Evolutionary conservation across 2,329 filamentous ascomycete genomes (phyloP).

Genomic region (Alternaria dauci): DNA sequence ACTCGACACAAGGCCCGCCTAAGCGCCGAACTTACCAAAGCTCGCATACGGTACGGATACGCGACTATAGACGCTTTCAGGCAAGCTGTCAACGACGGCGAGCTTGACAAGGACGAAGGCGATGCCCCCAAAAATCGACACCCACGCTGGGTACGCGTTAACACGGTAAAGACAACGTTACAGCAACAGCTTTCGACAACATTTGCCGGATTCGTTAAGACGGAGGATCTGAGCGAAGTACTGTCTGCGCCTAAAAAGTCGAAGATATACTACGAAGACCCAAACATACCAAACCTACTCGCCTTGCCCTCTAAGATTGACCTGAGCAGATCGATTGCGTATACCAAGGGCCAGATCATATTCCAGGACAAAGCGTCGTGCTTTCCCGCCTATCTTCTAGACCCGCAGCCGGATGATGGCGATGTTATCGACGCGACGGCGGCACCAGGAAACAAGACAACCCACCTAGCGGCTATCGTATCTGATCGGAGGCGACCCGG

Average conservation of each 20-base stretch:
- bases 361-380: conserved; percentile 97
- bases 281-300: conserved; percentile 82
- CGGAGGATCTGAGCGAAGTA: conserved; percentile 66
- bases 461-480: conserved; percentile 83
- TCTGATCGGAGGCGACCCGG: conserved; percentile 49
- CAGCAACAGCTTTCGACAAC: conserved; percentile 77
- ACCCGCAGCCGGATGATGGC: conserved; percentile 71
- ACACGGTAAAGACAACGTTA: conserved; percentile 76
- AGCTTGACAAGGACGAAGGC: conserved; percentile 40
- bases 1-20: conserved; percentile 84
- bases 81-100: conserved; percentile 61
- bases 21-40: conserved; percentile 81
- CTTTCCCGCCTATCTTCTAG: conserved; percentile 88
- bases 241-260: conserved; percentile 52
- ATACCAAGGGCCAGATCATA: conserved; percentile 79
- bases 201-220: conserved; percentile 70
- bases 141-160: conserved; percentile 92
- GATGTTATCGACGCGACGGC: conserved; percentile 92
- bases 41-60: conserved; percentile 75
- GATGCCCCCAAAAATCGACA: conserved; percentile 62
- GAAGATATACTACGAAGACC: conserved; percentile 74
- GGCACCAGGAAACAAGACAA: conserved; percentile 97
- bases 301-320: conserved; percentile 78
- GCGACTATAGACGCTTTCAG: conserved; percentile 72
- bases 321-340: conserved; percentile 76